Base-by-base conservation (phyloP, 2,329 filamentous ascomycete genomes). In the Rhynchosporium secalis region DNA sequence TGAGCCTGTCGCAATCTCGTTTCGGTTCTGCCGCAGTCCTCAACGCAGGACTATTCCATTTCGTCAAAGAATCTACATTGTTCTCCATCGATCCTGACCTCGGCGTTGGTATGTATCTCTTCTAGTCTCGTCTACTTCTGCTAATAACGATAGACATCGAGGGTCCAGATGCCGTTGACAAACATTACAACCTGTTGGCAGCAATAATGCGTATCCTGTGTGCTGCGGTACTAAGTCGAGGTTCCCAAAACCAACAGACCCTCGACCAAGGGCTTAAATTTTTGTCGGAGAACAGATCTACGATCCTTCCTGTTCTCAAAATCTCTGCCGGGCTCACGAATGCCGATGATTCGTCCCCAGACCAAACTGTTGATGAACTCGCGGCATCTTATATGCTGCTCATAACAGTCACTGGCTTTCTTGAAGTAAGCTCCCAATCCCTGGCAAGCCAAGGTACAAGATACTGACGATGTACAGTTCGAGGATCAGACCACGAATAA, bases 1-100 rank as follows among this genome's bases (percentile, higher is more conserved):
- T 96, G 29, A 88, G 92, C 67, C 84, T 98, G 57, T 90, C 90
- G 60, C 91, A 96, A 74, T 94, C 89, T 1, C 87, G 90, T 62
- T 79, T 83, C n/a, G 96, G 95, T 33, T 93, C 95, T 52, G 89
- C 88, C 62, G 86, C 91, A 66, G 86, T 97, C n/a, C 81, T 98
- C 47, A 92, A 96, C 71, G 90, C 91, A 8, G 94, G 94, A 65
- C 82, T 99, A 4, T 94, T 99, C 78, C 84, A 88, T 49, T 84
- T 91, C 0, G 79, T 98, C 33, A 89, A 90, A 65, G 85, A 89
- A 61, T 96, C 92, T 0, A 86, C 87, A n/a, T 82, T 98, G 28
- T 99, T 98, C 75, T 81, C 87, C 8, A 90, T 90, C 12, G 95
- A 99, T 74, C 95, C 95, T 0, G 95, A 99, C 75, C 86, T 99